These are phyloP conservation scores for Ichthyophthirius multifiliis DNA, from an alignment of 169 alveolate genomes.

Conservation along the genomic window DNA sequence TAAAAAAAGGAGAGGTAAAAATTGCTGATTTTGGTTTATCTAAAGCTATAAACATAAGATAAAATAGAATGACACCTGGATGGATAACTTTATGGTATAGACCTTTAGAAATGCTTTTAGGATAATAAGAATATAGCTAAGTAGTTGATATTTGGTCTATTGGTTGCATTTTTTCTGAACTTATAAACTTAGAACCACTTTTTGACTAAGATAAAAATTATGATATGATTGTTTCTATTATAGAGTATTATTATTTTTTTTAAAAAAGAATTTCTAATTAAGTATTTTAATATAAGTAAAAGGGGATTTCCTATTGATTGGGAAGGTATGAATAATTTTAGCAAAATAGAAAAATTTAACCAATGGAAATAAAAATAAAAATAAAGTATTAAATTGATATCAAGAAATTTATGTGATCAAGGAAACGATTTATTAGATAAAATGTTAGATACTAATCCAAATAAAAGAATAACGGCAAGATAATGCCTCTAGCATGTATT, in stretches of 20 bases:
- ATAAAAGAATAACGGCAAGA: neutral
- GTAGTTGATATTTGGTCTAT: constrained; percentile 37
- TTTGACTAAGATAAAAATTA: neutral
- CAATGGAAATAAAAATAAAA: neutral
- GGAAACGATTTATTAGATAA: neutral
- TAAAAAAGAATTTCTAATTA: neutral
- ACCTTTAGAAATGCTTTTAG: constrained; percentile 23
- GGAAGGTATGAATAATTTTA: neutral
- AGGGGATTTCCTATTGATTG: neutral
- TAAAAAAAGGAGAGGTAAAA: neutral
- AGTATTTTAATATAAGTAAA: neutral
- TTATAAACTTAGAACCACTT: constrained; percentile 9
- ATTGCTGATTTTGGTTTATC: neutral
- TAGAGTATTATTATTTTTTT: neutral
- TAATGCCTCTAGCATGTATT: neutral
- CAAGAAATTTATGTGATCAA: neutral
- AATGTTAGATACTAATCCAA: neutral
- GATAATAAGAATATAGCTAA: neutral
- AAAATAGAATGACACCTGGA: neutral
- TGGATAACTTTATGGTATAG: constrained; percentile 33
- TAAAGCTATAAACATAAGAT: neutral
- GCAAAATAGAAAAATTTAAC: neutral
- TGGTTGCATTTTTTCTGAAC: constrained; percentile 38
- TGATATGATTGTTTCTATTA: neutral
- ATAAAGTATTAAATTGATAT: neutral